Base-by-base conservation (phyloP, 177 flowering plant genomes). In the Vitis hybrid region DNA sequence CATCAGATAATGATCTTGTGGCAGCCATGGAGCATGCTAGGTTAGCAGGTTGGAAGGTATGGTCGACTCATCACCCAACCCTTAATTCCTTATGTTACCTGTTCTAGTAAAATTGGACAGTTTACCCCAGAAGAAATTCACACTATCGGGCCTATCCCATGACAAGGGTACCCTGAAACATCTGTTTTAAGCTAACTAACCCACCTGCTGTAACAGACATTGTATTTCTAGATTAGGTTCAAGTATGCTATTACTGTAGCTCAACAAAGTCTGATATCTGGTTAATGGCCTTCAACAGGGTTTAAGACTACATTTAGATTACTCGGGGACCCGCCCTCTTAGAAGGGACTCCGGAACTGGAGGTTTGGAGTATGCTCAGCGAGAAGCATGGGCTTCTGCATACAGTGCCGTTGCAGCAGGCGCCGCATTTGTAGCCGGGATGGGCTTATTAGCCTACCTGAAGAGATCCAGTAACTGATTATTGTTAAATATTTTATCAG, bases 1-100 rank as follows among this genome's bases (percentile, higher is more conserved):
- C 91, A 73, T 85, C 97, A 8, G 98, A 96, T 71, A 70, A 80
- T 78, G 99, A 96, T 82, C 97, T 96, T 77, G 76, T 76, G 48
- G 89, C 98, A 39, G 98, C 99, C 72, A 83, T 96, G 54, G 95
- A 93, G 65, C 99, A 93, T 89, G 99, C 99, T 71, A 87, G 78
- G 75, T 77, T 70, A 75, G 87, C 80, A 61, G 97, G 97, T 49
- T 89, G 86, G 97, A 96, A 96, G 98, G 99, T 93, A 82, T 50
- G 69, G 19, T 57, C 54, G 2, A 31, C n/a, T 15, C 34, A 10
- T 53, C 54, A 2, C 1, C 49, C 56, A 9, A 13, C 6, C 10
- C 13, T 29, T 52, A 34, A 53, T 51, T 50, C 11, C 19, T 8
- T 16, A 18, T 50, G 20, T 2, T 53, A 18, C 49, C 54, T 71